Conservation (phyloP, 441 rosid species). For the Croton setiger region DNA sequence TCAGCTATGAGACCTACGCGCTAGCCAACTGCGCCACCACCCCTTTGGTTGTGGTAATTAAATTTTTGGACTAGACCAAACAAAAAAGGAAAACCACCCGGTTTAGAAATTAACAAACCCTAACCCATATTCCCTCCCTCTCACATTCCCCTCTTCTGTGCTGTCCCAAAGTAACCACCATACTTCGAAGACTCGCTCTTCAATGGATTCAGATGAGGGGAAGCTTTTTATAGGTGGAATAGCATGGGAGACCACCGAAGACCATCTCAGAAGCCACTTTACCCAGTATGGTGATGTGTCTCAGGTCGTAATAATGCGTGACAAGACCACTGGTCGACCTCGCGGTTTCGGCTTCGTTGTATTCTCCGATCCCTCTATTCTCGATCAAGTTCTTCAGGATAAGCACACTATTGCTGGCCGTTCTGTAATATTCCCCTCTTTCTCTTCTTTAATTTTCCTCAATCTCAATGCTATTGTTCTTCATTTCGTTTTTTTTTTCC, state of each 20-base stretch:
- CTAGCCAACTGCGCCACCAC: slow-evolving; percentile 99
- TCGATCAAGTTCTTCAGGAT: slow-evolving; percentile 74
- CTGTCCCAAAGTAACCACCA: slow-evolving; percentile 1
- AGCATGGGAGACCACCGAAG: slow-evolving; percentile 90
- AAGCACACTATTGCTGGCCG: slow-evolving; percentile 80
- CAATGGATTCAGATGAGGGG: slow-evolving; percentile 93
- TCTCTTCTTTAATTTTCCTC: neutral
- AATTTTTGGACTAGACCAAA: no score
- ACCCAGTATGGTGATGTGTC: slow-evolving; percentile 64
- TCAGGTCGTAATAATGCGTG: slow-evolving; percentile 75
- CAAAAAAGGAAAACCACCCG: no score
- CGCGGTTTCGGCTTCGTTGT: slow-evolving; percentile 88
- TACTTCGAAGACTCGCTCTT: neutral
- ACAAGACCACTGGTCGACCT: slow-evolving; percentile 78
- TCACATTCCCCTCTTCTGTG: slow-evolving; percentile 4
- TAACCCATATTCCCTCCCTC: slow-evolving; percentile 5
- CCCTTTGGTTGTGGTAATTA: slow-evolving; percentile 35
- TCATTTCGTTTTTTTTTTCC: no score
- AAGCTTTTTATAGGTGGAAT: slow-evolving; percentile 93
- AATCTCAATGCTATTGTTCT: neutral
- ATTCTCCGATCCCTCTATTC: slow-evolving; percentile 69
- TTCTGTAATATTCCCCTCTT: slow-evolving; percentile 35
- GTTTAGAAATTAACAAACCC: no score
- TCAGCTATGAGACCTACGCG: slow-evolving; percentile 99
- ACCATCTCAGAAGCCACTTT: slow-evolving; percentile 64